Evolutionary conservation across 1,139 yeast species (phyloP).

Genomic region (Williopsis jadinii): DNA sequence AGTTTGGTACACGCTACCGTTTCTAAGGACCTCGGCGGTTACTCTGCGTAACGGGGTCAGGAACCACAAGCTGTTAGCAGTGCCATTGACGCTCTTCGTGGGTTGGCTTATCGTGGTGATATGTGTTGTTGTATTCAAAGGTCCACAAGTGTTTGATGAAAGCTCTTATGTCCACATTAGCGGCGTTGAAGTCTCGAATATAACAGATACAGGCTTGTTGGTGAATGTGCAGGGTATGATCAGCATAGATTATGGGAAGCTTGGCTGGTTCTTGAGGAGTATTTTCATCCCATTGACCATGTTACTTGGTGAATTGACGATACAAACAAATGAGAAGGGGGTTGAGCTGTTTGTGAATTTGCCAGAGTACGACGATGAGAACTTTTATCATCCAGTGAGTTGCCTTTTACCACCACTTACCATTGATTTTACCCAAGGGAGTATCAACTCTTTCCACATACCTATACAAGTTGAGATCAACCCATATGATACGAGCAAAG

Average conservation of each 20-base stretch:
- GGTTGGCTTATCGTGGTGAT: too few relatives aligned
- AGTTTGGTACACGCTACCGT: too few relatives aligned
- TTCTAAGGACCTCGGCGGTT: too few relatives aligned
- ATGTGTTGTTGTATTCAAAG: too few relatives aligned
- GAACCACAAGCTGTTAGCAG: too few relatives aligned
- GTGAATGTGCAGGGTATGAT: constrained; percentile 7
- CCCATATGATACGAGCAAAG: constrained; percentile 5
- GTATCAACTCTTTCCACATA: constrained; percentile 5
- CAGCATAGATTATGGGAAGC: constrained; percentile 12
- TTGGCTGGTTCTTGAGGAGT: constrained; percentile 5
- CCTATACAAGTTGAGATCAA: constrained; percentile 5
- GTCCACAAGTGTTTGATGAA: too few relatives aligned
- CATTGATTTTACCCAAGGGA: constrained; percentile 6
- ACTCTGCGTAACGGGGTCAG: too few relatives aligned
- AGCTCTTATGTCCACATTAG: constrained; percentile 3
- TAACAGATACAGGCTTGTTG: constrained; percentile 11
- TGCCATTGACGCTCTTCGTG: too few relatives aligned
- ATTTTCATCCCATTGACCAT: constrained; percentile 5
- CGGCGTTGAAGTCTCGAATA: constrained; percentile 4
- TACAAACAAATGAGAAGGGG: constrained; percentile 1
- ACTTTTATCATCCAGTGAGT: constrained; percentile 6
- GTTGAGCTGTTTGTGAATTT: constrained; percentile 9
- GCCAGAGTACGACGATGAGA: constrained; percentile 2
- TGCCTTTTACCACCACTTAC: neutral
- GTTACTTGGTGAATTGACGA: constrained; percentile 1